These are phyloP conservation scores for Psilocybe cyanescens DNA, from an alignment of 768 basidiomycete species.

Conservation along the genomic window DNA sequence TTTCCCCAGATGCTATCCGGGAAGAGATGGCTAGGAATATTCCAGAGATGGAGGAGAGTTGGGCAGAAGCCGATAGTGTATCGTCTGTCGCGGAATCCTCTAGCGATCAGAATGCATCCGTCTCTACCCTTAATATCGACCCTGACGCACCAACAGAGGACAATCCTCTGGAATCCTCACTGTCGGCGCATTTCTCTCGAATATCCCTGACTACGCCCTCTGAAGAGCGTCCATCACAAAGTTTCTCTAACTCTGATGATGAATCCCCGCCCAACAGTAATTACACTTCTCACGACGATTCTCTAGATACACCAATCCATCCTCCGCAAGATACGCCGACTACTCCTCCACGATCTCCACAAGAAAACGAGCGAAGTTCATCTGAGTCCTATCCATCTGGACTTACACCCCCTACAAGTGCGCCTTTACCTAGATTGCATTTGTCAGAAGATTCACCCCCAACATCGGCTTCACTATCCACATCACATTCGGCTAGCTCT, in stretches of 20 bases:
- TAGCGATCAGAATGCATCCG: slow-evolving; percentile 42
- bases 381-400: slow-evolving; percentile 4
- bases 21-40: slow-evolving; percentile 60
- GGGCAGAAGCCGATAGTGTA: slow-evolving; percentile 33
- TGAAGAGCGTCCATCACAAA: slow-evolving; percentile 20
- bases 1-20: slow-evolving; percentile 65
- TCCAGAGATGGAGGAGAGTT: slow-evolving; percentile 35
- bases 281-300: background rate
- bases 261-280: slow-evolving; percentile 8
- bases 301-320: background rate
- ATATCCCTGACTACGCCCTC: slow-evolving; percentile 36
- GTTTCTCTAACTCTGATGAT: slow-evolving; percentile 13
- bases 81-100: slow-evolving; percentile 38
- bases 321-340: slow-evolving; percentile 3
- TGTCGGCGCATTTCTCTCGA: slow-evolving; percentile 41
- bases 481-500: slow-evolving; percentile 7
- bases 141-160: slow-evolving; percentile 28
- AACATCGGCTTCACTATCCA: slow-evolving; percentile 15
- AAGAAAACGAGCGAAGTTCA: background rate
- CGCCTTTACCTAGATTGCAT: slow-evolving; percentile 11
- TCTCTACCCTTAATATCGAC: slow-evolving; percentile 64
- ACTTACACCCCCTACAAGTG: slow-evolving; percentile 13
- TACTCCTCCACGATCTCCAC: slow-evolving; percentile 5
- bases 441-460: slow-evolving; percentile 12
- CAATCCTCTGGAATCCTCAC: slow-evolving; percentile 28